phyloP scores from a whole-genome alignment of 2,329 filamentous ascomycete genomes.

The Cercospora zeina region DNA sequence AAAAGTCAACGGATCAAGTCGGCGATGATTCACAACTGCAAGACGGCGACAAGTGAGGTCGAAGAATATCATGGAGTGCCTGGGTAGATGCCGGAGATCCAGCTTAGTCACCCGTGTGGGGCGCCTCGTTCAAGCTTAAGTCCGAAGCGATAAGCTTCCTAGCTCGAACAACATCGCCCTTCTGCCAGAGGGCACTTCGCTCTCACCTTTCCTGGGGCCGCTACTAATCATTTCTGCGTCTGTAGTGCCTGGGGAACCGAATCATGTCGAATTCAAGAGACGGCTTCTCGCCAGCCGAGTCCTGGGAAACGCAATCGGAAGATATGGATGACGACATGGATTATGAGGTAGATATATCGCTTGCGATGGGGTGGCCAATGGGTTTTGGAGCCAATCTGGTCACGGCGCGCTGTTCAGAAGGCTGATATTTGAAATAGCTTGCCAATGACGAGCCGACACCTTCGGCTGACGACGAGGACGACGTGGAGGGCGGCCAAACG shows the following conservation, averaged over 20 bases:
- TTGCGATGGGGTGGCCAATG: slow-evolving; percentile 17
- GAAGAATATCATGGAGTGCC: too few species aligned
- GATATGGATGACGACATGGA: slow-evolving; percentile 54
- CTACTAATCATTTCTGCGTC: neutral
- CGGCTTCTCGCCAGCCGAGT: slow-evolving; percentile 24
- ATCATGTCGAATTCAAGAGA: slow-evolving; percentile 22
- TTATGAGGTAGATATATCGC: slow-evolving; percentile 41
- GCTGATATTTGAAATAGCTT: slow-evolving; percentile 26
- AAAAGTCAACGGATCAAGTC: too few species aligned
- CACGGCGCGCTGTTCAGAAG: neutral
- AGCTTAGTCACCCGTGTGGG: too few species aligned
- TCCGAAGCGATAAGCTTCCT: too few species aligned
- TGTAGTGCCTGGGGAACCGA: neutral
- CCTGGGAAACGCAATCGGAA: slow-evolving; percentile 34
- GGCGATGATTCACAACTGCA: too few species aligned
- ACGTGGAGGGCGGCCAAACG: slow-evolving; percentile 45
- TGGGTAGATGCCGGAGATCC: too few species aligned
- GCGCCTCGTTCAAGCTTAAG: too few species aligned
- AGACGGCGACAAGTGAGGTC: too few species aligned
- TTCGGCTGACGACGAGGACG: slow-evolving; percentile 42
- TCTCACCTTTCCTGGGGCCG: neutral
- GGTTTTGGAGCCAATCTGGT: slow-evolving; percentile 6
- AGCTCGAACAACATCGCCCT: neutral
- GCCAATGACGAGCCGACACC: slow-evolving; percentile 43
- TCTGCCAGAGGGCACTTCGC: neutral